These are phyloP conservation scores for Hypoxylon trugodes DNA, from an alignment of 495 filamentous ascomycete genomes.

Conservation along the genomic window DNA sequence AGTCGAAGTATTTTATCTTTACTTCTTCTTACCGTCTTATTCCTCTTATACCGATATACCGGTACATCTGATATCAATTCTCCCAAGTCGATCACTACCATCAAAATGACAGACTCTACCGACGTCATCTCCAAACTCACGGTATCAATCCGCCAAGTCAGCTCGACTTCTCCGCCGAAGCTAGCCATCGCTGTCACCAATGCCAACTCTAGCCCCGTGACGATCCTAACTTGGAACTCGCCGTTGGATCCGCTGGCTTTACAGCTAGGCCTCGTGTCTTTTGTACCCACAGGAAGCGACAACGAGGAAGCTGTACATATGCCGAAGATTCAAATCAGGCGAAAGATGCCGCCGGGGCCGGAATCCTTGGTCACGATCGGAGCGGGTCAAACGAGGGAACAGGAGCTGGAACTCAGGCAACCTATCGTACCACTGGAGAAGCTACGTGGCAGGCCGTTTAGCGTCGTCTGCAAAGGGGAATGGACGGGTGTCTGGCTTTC, in stretches of 20 bases:
- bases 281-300: constrained; percentile 47
- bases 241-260: constrained; percentile 59
- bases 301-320: constrained; percentile 41
- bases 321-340: constrained; percentile 54
- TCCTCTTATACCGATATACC: constrained; percentile 12
- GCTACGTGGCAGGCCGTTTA: constrained; percentile 33
- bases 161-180: constrained; percentile 30
- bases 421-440: constrained; percentile 39
- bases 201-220: constrained; percentile 49
- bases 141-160: constrained; percentile 43
- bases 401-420: constrained; percentile 37
- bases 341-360: constrained; percentile 52
- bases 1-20: constrained; percentile 5
- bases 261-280: constrained; percentile 55
- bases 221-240: constrained; percentile 58
- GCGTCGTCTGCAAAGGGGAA: constrained; percentile 41
- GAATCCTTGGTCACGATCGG: constrained; percentile 56
- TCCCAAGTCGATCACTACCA: constrained; percentile 19
- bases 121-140: constrained; percentile 40
- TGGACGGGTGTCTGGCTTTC: constrained; percentile 45
- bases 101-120: constrained; percentile 17
- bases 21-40: neutral
- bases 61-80: constrained; percentile 24
- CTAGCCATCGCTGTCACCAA: constrained; percentile 55
- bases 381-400: constrained; percentile 40